Evolutionary conservation across 148 eudicot species (phyloP).

Genomic region (Camellia japonica): DNA sequence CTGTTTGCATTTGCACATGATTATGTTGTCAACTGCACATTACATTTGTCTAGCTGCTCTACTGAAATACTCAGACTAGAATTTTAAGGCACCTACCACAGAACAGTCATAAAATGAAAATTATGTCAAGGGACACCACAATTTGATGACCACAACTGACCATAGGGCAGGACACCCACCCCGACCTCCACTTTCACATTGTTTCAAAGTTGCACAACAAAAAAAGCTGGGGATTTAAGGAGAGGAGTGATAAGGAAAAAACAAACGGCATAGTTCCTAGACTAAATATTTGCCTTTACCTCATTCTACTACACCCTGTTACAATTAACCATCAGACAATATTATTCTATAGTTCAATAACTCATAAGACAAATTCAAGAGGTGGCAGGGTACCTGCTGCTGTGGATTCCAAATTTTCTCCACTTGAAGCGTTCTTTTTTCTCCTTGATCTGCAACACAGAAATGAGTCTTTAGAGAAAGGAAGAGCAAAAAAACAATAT

Average conservation of each 20-base stretch:
- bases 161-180: not conserved
- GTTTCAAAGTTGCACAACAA: not conserved
- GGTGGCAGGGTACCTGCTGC: constrained; percentile 31
- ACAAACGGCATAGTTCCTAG: not conserved
- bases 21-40: not conserved
- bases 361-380: not conserved
- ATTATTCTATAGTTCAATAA: constrained; percentile 2
- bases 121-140: not conserved
- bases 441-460: constrained; percentile 49
- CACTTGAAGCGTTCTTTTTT: constrained; percentile 45
- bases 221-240: not conserved
- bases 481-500: too few relatives aligned
- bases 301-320: not conserved
- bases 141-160: not conserved
- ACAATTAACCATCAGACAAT: not conserved
- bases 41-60: not conserved
- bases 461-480: not conserved
- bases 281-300: not conserved
- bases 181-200: not conserved
- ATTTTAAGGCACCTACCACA: not conserved
- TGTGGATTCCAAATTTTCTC: constrained; percentile 44
- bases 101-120: not conserved
- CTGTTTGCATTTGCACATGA: not conserved
- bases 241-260: not conserved
- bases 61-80: not conserved